Conservation (phyloP, 305 asterid species). For the Withania somnifera region DNA sequence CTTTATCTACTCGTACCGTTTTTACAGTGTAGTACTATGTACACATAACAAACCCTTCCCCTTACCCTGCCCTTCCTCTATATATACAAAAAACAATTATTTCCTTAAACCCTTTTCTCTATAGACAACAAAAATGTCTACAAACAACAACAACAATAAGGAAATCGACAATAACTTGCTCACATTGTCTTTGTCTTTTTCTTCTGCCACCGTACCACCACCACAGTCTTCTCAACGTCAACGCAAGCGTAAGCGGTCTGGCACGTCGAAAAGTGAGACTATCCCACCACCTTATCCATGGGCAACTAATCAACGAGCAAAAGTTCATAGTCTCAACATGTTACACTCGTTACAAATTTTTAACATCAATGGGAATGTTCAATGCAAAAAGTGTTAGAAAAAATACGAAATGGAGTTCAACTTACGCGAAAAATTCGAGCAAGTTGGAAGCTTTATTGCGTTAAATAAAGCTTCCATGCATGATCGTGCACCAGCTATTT, state of each 20-base stretch:
- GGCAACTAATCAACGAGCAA: slow-evolving; percentile 41
- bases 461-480: slow-evolving; percentile 21
- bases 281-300: slow-evolving; percentile 34
- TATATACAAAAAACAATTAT: neutral
- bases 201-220: neutral
- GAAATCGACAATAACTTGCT: neutral
- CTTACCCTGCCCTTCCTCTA: neutral
- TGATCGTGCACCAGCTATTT: slow-evolving; percentile 50
- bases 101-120: neutral
- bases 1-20: neutral
- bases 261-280: slow-evolving; percentile 1
- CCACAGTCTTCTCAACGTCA: neutral
- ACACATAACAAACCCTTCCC: neutral
- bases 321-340: slow-evolving; percentile 16
- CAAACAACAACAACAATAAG: neutral
- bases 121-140: neutral
- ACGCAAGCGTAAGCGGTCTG: neutral
- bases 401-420: slow-evolving; percentile 22
- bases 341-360: slow-evolving; percentile 15
- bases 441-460: slow-evolving; percentile 17
- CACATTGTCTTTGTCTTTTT: neutral
- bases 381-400: slow-evolving; percentile 49
- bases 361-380: slow-evolving; percentile 36
- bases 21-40: neutral
- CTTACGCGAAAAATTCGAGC: slow-evolving; percentile 19